Conservation (phyloP, 257 asterid genomes). For the Mitragyna speciosa region DNA sequence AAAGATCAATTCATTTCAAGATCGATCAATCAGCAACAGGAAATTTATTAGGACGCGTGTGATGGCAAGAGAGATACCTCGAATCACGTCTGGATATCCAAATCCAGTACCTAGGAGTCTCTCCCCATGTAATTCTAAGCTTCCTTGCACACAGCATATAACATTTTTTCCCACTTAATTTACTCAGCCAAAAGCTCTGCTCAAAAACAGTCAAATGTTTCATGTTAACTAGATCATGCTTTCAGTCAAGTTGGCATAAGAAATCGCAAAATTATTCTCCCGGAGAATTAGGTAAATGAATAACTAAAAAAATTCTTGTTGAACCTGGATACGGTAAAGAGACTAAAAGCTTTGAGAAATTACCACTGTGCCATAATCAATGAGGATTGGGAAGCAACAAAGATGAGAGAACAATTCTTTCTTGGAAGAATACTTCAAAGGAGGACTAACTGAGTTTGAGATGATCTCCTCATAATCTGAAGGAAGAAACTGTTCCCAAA, state of each 20-base stretch:
- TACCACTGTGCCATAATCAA: slow-evolving; percentile 42
- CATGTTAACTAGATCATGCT: too few relatives aligned
- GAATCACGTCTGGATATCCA: slow-evolving; percentile 38
- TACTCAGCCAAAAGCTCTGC: slow-evolving; percentile 36
- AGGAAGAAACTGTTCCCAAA: slow-evolving; percentile 41
- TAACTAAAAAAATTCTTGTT: too few relatives aligned
- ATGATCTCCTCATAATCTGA: slow-evolving; percentile 29
- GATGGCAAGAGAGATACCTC: slow-evolving; percentile 28
- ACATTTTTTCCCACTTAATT: slow-evolving; percentile 38
- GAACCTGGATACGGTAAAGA: too few relatives aligned
- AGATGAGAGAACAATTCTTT: slow-evolving; percentile 39
- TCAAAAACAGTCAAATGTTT: background rate
- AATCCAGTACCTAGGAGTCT: slow-evolving; percentile 30
- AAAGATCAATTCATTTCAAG: background rate
- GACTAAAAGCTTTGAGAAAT: background rate
- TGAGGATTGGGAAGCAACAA: slow-evolving; percentile 32
- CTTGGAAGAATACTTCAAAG: slow-evolving; percentile 23
- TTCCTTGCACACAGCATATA: slow-evolving; percentile 43
- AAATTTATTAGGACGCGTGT: background rate
- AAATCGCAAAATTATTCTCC: background rate
- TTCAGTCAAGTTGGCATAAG: too few relatives aligned
- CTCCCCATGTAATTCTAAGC: slow-evolving; percentile 34
- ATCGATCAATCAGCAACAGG: background rate
- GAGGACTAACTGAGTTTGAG: slow-evolving; percentile 29
- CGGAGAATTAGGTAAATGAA: too few relatives aligned